A percentile compares a stretch with the other conserved stretches of the same genome.
phyloP scores from a whole-genome alignment of 768 basidiomycete genomes.

The Collybia sp. region DNA sequence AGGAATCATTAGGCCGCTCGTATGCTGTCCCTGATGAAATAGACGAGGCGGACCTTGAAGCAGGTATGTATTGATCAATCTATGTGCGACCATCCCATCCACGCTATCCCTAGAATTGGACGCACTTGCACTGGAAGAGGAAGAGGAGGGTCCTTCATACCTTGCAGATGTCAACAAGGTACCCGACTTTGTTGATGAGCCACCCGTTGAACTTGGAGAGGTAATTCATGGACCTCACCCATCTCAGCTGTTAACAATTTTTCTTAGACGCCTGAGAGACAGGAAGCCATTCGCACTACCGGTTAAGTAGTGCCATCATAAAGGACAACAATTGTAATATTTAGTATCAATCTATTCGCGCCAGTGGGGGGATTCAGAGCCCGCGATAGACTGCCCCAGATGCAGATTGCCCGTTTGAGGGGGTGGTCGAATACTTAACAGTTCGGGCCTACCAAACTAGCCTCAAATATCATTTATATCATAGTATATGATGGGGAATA shows the following conservation, averaged over 20 bases:
- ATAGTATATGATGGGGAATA: no score
- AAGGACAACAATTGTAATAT: no score
- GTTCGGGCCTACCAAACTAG: no score
- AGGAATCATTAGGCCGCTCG: conserved; percentile 88
- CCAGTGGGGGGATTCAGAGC: background rate
- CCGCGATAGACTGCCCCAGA: no score
- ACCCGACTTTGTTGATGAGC: conserved; percentile 90
- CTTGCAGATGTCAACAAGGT: conserved; percentile 80
- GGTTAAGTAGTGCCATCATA: conserved; percentile 17
- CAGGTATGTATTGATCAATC: conserved; percentile 50
- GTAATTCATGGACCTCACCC: conserved; percentile 22
- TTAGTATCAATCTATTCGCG: conserved; percentile 6
- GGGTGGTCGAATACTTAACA: no score
- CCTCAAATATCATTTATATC: no score
- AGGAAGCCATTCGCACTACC: conserved; percentile 55
- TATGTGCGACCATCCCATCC: no score
- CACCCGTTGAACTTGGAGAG: conserved; percentile 68
- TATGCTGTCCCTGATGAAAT: conserved; percentile 97
- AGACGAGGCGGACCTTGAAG: conserved; percentile 96
- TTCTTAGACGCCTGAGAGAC: conserved; percentile 34
- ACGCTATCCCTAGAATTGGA: conserved; percentile 68
- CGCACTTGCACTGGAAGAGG: conserved; percentile 86
- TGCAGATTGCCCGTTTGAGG: no score
- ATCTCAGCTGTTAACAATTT: conserved; percentile 3
- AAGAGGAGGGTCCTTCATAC: conserved; percentile 89